Evolutionary conservation across 345 rosid genomes (phyloP).

Genomic region (Sapria himalayana): DNA sequence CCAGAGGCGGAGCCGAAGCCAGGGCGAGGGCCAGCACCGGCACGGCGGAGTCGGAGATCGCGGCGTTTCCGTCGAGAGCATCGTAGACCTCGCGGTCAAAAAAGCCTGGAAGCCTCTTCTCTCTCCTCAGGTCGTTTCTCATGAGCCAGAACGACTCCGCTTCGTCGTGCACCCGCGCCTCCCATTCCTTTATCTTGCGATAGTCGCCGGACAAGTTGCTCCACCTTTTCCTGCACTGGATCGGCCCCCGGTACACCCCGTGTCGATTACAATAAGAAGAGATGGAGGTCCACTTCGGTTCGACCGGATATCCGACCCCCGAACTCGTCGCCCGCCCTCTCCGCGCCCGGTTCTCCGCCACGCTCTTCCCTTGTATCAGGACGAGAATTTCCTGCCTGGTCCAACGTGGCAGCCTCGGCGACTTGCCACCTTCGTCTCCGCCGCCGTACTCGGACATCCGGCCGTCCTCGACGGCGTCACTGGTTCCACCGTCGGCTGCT

Average conservation of each 20-base stretch:
- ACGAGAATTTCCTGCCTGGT: conserved; percentile 90
- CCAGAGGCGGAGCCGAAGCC: conserved; percentile 16
- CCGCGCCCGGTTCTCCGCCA: conserved; percentile 73
- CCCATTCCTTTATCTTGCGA: conserved; percentile 97
- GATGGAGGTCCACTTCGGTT: conserved; percentile 90
- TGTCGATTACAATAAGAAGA: conserved; percentile 75
- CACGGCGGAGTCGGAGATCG: conserved; percentile 7
- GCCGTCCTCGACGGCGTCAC: conserved; percentile 17
- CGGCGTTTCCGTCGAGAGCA: conserved; percentile 39
- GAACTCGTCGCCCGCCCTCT: conserved; percentile 51
- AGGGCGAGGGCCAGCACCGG: conserved; percentile 21
- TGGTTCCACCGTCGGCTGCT: conserved; percentile 17
- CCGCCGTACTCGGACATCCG: conserved; percentile 19
- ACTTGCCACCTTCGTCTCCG: conserved; percentile 40
- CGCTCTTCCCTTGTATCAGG: conserved; percentile 80
- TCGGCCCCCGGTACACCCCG: conserved; percentile 90
- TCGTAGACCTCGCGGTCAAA: conserved; percentile 90
- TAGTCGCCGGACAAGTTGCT: conserved; percentile 92
- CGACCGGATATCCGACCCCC: conserved; percentile 52
- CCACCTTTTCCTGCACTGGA: conserved; percentile 98
- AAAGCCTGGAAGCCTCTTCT: conserved; percentile 76
- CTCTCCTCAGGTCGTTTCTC: conserved; percentile 77
- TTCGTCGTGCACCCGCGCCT: conserved; percentile 35
- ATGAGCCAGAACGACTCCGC: conserved; percentile 87
- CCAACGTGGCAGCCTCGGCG: conserved; percentile 88